Percentiles rank a stretch among this genome's conserved stretches.
phyloP scores from a whole-genome alignment of 2,329 filamentous ascomycete species.

The Huntiella omanensis region DNA sequence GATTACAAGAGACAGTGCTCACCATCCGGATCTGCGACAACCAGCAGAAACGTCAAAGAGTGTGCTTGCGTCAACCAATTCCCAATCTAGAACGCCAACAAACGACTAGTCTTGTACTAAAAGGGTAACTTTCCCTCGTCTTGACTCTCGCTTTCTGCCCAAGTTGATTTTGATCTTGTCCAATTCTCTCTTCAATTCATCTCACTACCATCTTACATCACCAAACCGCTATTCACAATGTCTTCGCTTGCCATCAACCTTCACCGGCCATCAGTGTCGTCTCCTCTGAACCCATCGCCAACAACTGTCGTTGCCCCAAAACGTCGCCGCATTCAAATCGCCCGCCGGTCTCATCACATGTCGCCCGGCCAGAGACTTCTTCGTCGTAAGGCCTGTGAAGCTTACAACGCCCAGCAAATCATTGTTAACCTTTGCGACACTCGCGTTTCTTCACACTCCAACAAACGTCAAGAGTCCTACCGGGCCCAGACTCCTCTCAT shows the following conservation, averaged over 20 bases:
- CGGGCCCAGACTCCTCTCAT: background rate
- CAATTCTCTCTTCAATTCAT: background rate
- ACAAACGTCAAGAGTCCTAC: slow-evolving; percentile 1
- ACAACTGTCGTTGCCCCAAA: slow-evolving; percentile 4
- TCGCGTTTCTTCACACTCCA: slow-evolving; percentile 2
- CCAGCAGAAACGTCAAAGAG: background rate
- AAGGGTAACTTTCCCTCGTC: background rate
- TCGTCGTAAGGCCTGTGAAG: slow-evolving; percentile 10
- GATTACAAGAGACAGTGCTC: background rate
- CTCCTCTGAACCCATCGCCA: slow-evolving; percentile 9
- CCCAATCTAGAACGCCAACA: background rate
- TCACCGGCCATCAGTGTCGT: slow-evolving; percentile 9
- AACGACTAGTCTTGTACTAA: background rate
- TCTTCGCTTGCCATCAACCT: slow-evolving; percentile 4
- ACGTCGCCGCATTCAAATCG: slow-evolving; percentile 7
- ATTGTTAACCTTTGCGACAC: slow-evolving; percentile 7
- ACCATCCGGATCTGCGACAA: slow-evolving; percentile 2
- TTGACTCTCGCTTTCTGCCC: too few relatives aligned
- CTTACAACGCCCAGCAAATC: slow-evolving; percentile 11
- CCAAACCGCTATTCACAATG: background rate
- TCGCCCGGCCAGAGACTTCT: slow-evolving; percentile 10
- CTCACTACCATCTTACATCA: background rate
- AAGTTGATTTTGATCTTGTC: too few relatives aligned
- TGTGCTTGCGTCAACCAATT: background rate
- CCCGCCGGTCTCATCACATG: slow-evolving; percentile 9